These are phyloP conservation scores for Epichloe aotearoae DNA, from an alignment of 2,329 filamentous ascomycete genomes.

Conservation along the genomic window DNA sequence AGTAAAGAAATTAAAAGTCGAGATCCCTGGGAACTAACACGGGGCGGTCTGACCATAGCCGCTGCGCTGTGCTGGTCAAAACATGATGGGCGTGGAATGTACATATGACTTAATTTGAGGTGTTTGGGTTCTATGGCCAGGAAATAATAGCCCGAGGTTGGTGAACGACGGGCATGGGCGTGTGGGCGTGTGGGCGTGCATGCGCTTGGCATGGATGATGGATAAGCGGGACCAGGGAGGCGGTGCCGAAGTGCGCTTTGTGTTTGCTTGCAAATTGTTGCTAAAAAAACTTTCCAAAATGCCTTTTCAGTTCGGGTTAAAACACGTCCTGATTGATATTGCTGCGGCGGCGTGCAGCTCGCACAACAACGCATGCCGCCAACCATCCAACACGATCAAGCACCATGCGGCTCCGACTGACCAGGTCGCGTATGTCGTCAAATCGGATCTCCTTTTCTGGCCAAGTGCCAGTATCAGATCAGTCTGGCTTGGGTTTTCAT, in stretches of 20 bases:
- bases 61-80: too few relatives aligned
- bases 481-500: not conserved
- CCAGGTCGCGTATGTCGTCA: constrained; percentile 1
- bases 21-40: not conserved
- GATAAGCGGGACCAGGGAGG: not conserved
- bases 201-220: not conserved
- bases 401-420: not conserved
- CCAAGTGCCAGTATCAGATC: not conserved
- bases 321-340: not conserved
- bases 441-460: constrained; percentile 2
- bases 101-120: not conserved
- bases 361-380: not conserved
- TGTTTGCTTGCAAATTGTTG: not conserved
- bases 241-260: too few relatives aligned
- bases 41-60: constrained; percentile 1
- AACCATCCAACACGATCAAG: not conserved
- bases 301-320: not conserved
- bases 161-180: not conserved
- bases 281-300: not conserved
- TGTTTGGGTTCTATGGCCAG: not conserved
- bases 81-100: not conserved
- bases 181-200: not conserved
- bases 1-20: not conserved
- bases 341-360: not conserved
- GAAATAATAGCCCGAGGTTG: not conserved